A percentile compares a stretch with the other conserved stretches of the same genome.
Conservation (phyloP, 106 monocot genomes). For the Platanthera guangdongensis region DNA sequence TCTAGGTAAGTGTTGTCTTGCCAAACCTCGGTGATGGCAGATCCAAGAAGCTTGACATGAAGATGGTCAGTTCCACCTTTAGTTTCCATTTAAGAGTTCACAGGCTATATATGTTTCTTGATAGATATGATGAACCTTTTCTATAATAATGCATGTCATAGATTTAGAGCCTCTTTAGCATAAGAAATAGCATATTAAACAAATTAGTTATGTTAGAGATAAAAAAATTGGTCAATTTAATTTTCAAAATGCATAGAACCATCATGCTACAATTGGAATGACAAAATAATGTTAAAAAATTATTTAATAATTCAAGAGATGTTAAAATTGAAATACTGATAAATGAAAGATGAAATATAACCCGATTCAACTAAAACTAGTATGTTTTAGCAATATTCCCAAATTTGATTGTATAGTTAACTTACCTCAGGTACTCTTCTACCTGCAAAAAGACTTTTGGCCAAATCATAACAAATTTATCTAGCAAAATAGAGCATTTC, state of each 20-base stretch:
- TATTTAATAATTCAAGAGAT: not conserved
- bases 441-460: too few relatives aligned
- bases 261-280: not conserved
- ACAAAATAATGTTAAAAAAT: not conserved
- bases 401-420: not conserved
- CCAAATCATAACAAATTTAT: too few relatives aligned
- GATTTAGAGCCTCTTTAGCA: constrained; percentile 39
- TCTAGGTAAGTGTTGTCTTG: too few relatives aligned
- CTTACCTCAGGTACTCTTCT: constrained; percentile 57
- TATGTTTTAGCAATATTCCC: not conserved
- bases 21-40: too few relatives aligned
- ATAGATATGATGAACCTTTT: constrained; percentile 40
- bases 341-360: not conserved
- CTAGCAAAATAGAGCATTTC: too few relatives aligned
- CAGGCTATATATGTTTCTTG: constrained; percentile 2
- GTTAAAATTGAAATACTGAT: not conserved
- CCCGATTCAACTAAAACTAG: not conserved
- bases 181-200: constrained; percentile 53
- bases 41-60: too few relatives aligned
- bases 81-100: not conserved
- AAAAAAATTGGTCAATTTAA: not conserved
- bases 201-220: constrained; percentile 5
- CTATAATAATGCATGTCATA: constrained; percentile 40
- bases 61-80: not conserved
- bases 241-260: not conserved